These are phyloP conservation scores for Erysimum cheiranthoides DNA, from an alignment of 345 rosid genomes.

Conservation along the genomic window DNA sequence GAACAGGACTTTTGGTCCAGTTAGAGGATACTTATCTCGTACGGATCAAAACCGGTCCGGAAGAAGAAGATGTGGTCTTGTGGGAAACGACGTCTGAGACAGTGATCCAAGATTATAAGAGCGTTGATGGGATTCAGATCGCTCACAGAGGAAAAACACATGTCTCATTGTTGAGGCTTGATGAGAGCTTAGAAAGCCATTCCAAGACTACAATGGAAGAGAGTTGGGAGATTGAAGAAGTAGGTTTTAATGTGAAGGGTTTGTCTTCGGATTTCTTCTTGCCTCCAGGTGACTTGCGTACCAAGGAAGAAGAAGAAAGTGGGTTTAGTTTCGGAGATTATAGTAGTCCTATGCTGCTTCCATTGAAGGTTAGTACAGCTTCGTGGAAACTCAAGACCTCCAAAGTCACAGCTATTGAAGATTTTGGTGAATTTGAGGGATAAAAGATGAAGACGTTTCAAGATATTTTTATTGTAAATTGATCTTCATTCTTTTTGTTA, in stretches of 20 bases:
- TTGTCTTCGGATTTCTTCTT: constrained; percentile 85
- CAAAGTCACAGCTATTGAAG: constrained; percentile 69
- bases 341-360: constrained; percentile 46
- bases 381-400: constrained; percentile 57
- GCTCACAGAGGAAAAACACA: constrained; percentile 77
- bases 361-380: constrained; percentile 52
- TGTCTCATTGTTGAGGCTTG: constrained; percentile 66
- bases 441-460: constrained; percentile 45
- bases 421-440: constrained; percentile 46
- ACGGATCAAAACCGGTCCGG: constrained; percentile 54
- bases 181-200: constrained; percentile 63
- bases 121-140: constrained; percentile 77
- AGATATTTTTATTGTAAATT: constrained; percentile 41
- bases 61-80: constrained; percentile 54
- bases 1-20: constrained; percentile 81
- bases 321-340: constrained; percentile 32
- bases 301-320: constrained; percentile 60
- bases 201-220: constrained; percentile 92
- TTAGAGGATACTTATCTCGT: constrained; percentile 78
- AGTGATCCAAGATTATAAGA: constrained; percentile 66
- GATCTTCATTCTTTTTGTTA: constrained; percentile 33
- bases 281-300: constrained; percentile 77
- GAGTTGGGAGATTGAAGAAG: constrained; percentile 86
- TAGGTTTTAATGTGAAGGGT: constrained; percentile 86
- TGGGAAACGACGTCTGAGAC: constrained; percentile 95